These are phyloP conservation scores for Polytrichum formosum DNA, from an alignment of 225 moss, liverwort and hornwort genomes.

Conservation along the genomic window DNA sequence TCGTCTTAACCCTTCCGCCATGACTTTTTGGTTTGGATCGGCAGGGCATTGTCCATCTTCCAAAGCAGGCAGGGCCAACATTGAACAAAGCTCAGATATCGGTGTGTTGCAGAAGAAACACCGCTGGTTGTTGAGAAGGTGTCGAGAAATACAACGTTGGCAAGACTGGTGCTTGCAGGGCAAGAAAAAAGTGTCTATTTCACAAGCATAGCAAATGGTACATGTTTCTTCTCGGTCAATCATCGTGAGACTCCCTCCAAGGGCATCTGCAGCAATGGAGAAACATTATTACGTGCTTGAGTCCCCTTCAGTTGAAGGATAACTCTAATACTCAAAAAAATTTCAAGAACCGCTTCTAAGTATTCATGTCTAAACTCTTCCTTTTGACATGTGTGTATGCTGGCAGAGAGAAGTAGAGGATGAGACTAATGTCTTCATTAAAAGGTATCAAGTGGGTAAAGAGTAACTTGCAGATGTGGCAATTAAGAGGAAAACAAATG, in stretches of 20 bases:
- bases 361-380: too few species aligned
- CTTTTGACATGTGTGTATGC: too few species aligned
- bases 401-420: too few species aligned
- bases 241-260: constrained; percentile 26
- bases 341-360: too few species aligned
- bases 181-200: constrained; percentile 86
- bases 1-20: constrained; percentile 19
- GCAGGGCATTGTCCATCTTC: constrained; percentile 51
- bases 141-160: constrained; percentile 84
- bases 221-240: constrained; percentile 78
- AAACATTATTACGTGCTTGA: too few species aligned
- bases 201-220: constrained; percentile 86
- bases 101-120: constrained; percentile 92
- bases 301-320: too few species aligned
- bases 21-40: constrained; percentile 17
- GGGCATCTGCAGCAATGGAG: constrained; percentile 29
- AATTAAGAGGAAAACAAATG: too few species aligned
- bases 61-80: constrained; percentile 42
- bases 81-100: constrained; percentile 60
- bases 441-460: too few species aligned
- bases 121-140: constrained; percentile 93
- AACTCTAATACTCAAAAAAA: too few species aligned
- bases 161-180: constrained; percentile 99
- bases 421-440: too few species aligned
- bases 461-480: too few species aligned